Conservation (phyloP, 169 alveolate species). For the Babesia bigemina region DNA sequence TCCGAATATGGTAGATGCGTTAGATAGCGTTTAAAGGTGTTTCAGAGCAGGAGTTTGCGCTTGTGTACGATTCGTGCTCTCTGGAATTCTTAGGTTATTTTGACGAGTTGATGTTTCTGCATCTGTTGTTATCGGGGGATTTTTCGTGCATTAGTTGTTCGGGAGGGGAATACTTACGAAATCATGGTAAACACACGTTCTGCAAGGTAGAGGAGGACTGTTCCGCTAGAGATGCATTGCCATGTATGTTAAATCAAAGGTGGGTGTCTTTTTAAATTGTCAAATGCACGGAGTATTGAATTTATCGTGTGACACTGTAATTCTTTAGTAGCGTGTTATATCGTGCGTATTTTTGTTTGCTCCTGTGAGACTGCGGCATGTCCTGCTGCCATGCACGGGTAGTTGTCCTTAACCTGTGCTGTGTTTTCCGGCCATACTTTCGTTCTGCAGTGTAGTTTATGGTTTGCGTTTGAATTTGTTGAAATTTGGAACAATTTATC, state of each 20-base stretch:
- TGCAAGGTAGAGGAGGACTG: slow-evolving; percentile 17
- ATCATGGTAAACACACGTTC: background rate
- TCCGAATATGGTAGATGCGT: slow-evolving; percentile 35
- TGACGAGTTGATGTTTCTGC: slow-evolving; percentile 48
- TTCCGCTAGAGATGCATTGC: slow-evolving; percentile 20
- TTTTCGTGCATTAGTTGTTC: background rate
- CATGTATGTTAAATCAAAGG: slow-evolving; percentile 5
- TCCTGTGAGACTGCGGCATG: background rate
- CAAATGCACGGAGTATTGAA: background rate
- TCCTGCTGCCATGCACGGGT: background rate
- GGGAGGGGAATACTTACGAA: background rate
- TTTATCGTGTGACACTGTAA: too few species aligned
- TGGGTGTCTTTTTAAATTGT: background rate
- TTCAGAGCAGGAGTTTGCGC: slow-evolving; percentile 49
- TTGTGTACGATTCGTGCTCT: slow-evolving; percentile 39
- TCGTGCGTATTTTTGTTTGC: background rate
- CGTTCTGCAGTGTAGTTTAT: too few species aligned
- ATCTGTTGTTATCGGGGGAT: background rate
- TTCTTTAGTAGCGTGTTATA: background rate
- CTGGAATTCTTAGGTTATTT: slow-evolving; percentile 38
- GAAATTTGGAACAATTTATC: background rate
- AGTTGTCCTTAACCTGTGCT: too few species aligned
- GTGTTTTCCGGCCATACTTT: too few species aligned
- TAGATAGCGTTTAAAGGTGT: background rate
- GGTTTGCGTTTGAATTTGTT: too few species aligned